These are phyloP conservation scores for Blastobotrys apis DNA, from an alignment of 1,139 yeast genomes.

Conservation along the genomic window DNA sequence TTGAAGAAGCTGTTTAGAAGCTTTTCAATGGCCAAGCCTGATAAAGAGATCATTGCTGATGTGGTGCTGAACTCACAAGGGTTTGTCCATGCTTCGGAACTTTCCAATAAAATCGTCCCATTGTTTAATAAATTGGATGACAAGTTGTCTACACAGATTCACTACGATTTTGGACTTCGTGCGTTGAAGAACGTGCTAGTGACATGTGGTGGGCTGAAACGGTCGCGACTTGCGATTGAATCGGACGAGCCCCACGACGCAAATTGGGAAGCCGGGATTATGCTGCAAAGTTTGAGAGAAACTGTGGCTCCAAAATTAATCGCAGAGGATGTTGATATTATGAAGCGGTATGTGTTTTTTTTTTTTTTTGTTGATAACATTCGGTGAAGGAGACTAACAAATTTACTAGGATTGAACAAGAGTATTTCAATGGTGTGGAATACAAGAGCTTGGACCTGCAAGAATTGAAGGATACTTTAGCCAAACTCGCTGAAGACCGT, in stretches of 20 bases:
- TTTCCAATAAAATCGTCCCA: conserved; percentile 53
- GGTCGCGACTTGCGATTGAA: conserved; percentile 22
- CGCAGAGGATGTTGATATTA: conserved; percentile 45
- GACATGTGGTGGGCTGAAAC: conserved; percentile 52
- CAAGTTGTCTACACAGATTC: conserved; percentile 52
- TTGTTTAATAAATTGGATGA: conserved; percentile 47
- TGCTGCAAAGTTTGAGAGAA: conserved; percentile 53
- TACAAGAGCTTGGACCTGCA: conserved; percentile 23
- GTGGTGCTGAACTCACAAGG: conserved; percentile 73
- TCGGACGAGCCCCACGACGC: conserved; percentile 32
- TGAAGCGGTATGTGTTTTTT: conserved; percentile 29
- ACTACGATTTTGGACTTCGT: conserved; percentile 88
- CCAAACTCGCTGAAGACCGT: conserved; percentile 25
- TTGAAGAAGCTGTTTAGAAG: conserved; percentile 73
- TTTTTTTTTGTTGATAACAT: neutral
- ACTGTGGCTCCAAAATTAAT: conserved; percentile 65
- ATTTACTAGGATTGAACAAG: conserved; percentile 29
- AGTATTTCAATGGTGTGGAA: conserved; percentile 31
- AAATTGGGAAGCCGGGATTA: conserved; percentile 40
- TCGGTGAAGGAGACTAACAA: too few species aligned
- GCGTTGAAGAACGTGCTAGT: conserved; percentile 65
- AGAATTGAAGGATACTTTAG: conserved; percentile 21
- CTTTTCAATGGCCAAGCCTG: conserved; percentile 73
- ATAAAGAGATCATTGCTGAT: conserved; percentile 62
- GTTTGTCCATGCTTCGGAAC: conserved; percentile 45